A percentile compares a stretch with the other conserved stretches of the same genome.
Conservation (phyloP, 1,139 yeast species). For the Pichia sp. region DNA sequence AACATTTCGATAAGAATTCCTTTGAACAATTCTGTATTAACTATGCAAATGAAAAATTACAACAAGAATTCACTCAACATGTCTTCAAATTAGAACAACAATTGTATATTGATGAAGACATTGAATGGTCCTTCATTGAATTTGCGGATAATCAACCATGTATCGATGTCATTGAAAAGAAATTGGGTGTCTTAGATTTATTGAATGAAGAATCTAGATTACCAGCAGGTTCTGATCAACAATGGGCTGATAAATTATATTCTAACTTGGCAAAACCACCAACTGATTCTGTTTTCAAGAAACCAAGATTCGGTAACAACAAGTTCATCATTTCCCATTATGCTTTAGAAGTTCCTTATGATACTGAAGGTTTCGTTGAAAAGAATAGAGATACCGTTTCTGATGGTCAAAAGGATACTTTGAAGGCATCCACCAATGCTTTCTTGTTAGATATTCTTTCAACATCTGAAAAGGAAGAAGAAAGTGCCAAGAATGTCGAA, state of each 20-base stretch:
- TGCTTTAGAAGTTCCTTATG: slow-evolving; percentile 92
- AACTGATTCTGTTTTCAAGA: slow-evolving; percentile 76
- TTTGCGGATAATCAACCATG: slow-evolving; percentile 98
- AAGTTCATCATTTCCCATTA: slow-evolving; percentile 91
- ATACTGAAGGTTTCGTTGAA: slow-evolving; percentile 92
- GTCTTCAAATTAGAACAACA: slow-evolving; percentile 97
- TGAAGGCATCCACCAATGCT: slow-evolving; percentile 64
- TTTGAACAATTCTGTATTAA: slow-evolving; percentile 98
- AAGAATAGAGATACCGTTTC: slow-evolving; percentile 98
- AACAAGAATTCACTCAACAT: slow-evolving; percentile 97
- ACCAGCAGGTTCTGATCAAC: slow-evolving; percentile 92
- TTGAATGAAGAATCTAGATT: slow-evolving; percentile 94
- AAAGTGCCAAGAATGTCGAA: slow-evolving; percentile 44
- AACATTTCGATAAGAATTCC: slow-evolving; percentile 90
- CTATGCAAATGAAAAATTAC: slow-evolving; percentile 96
- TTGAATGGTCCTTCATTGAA: slow-evolving; percentile 96
- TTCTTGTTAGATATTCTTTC: slow-evolving; percentile 64
- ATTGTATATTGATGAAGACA: slow-evolving; percentile 87
- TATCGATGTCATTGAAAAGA: slow-evolving; percentile 87
- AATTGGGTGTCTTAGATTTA: slow-evolving; percentile 81
- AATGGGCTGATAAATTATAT: slow-evolving; percentile 90
- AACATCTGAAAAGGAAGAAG: slow-evolving; percentile 61
- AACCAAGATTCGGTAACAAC: slow-evolving; percentile 92
- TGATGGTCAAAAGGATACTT: slow-evolving; percentile 88
- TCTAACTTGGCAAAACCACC: slow-evolving; percentile 82